phyloP scores from a whole-genome alignment of 768 basidiomycete genomes.

The Tricholoma bakamatsutake region DNA sequence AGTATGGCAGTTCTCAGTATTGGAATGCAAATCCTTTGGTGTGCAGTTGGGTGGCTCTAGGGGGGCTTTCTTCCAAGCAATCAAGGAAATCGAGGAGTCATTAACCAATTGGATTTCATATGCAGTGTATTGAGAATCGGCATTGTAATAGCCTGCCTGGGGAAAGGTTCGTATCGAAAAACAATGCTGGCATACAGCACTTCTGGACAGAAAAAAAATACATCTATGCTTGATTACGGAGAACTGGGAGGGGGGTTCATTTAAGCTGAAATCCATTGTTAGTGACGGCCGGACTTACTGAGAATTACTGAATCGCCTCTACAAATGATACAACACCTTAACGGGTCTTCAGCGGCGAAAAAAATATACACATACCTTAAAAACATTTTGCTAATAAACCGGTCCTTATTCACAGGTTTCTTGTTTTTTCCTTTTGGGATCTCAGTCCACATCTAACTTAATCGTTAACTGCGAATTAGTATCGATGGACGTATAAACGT shows the following conservation, averaged over 20 bases:
- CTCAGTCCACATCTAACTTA: conserved; percentile 95
- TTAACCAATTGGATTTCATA: neutral
- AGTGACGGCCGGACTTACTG: conserved; percentile 49
- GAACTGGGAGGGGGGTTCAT: conserved; percentile 42
- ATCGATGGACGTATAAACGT: conserved; percentile 15
- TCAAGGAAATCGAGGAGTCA: conserved; percentile 22
- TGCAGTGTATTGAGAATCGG: neutral
- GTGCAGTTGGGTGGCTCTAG: conserved; percentile 55
- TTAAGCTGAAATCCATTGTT: conserved; percentile 14
- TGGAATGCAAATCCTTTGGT: conserved; percentile 39
- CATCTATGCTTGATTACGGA: conserved; percentile 63
- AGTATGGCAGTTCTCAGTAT: conserved; percentile 44
- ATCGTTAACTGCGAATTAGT: conserved; percentile 3
- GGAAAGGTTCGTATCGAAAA: neutral
- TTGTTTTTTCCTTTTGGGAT: conserved; percentile 97
- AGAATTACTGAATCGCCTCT: conserved; percentile 98
- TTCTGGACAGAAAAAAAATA: neutral
- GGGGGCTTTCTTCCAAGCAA: conserved; percentile 50
- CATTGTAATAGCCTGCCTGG: neutral
- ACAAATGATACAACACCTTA: conserved; percentile 7
- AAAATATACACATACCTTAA: conserved; percentile 51
- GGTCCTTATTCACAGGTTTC: conserved; percentile 98
- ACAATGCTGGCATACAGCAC: neutral
- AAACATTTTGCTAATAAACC: conserved; percentile 99
- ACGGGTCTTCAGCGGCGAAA: neutral